Base-by-base conservation (phyloP, 441 rosid genomes). In the California macrophylla region DNA sequence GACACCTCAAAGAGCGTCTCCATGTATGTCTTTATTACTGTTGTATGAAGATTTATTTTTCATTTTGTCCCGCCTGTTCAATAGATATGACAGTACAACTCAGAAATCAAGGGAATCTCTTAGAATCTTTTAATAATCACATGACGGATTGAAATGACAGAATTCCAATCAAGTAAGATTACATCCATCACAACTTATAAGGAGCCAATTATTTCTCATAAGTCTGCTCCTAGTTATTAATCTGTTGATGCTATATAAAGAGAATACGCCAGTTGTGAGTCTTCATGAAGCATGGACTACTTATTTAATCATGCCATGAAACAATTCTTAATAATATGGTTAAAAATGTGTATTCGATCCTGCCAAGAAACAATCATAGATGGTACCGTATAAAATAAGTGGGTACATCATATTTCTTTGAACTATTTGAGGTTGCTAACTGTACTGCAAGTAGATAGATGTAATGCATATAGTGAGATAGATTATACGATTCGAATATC, bases 1-100 rank as follows among this genome's bases (percentile, higher is more conserved):
- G 91, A 85, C 38, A 71, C 83, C 56, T 47, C 56, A 47, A 47
- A 47, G 81, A 78, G 79, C 82, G 76, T 86, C 78, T 87, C 96
- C 67, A 85, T 78, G 96, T 86, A 78, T 65, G 86, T 74, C 13
- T 6, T 67, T 58, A 5, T 21, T 58, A 58, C 26, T 58, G 2
- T 58, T 20, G 62, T 58, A 23, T 58, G 7, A 23, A n/a, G 4
- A 2, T 54, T 40, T 58, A 36, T 58, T 29, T 58, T 25, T 58
- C 64, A 23, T 58, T 21, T 58, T 23, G 20, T 47, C 56, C n/a
- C 56, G 3, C n/a, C 4, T 47, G 56, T 16, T 47, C 8, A 47
- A 47, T 47, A 10, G n/a, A 47, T 15, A 18, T 16, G 21, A 15
- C 20, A 47, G 20, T 47, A n/a, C 56, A 47, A 47, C 21, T 47